phyloP scores from a whole-genome alignment of 352 stramenopile genomes.

The Phytophthora niederhauseri region DNA sequence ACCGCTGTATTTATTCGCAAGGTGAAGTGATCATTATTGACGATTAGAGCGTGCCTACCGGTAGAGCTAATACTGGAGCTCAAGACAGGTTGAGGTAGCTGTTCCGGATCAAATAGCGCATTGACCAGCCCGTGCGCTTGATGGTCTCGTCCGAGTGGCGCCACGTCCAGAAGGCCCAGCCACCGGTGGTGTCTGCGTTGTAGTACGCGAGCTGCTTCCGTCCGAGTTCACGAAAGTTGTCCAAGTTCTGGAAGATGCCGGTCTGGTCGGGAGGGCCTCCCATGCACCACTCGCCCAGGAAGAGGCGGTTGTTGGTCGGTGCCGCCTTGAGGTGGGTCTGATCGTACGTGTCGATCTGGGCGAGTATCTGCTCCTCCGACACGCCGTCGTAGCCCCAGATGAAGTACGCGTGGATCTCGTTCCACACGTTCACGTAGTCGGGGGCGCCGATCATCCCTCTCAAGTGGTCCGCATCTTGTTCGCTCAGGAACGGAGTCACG shows the following conservation, averaged over 20 bases:
- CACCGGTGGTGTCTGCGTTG: constrained; percentile 15
- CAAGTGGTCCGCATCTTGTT: constrained; percentile 36
- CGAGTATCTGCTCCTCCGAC: constrained; percentile 25
- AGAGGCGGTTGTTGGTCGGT: constrained; percentile 18
- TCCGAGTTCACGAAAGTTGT: constrained; percentile 31
- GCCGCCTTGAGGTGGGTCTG: constrained; percentile 14
- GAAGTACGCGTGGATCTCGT: constrained; percentile 66
- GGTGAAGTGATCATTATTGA: background rate
- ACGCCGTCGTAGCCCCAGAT: constrained; percentile 42
- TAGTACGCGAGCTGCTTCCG: constrained; percentile 35
- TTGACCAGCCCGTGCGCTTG: constrained; percentile 44
- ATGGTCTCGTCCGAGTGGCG: constrained; percentile 40
- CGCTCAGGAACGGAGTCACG: constrained; percentile 36
- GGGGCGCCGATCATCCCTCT: constrained; percentile 32
- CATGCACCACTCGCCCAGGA: constrained; percentile 62
- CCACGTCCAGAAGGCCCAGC: constrained; percentile 52
- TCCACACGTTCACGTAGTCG: constrained; percentile 60
- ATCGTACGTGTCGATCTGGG: constrained; percentile 27
- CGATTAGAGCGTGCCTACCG: background rate
- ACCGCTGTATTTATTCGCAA: background rate
- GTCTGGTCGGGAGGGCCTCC: constrained; percentile 27
- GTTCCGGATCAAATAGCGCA: constrained; percentile 35
- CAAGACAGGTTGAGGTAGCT: constrained; percentile 23
- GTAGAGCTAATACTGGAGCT: background rate
- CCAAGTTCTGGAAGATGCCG: constrained; percentile 30